Conservation (phyloP, 1,139 yeast species). For the Geotrichum aggregatum region DNA sequence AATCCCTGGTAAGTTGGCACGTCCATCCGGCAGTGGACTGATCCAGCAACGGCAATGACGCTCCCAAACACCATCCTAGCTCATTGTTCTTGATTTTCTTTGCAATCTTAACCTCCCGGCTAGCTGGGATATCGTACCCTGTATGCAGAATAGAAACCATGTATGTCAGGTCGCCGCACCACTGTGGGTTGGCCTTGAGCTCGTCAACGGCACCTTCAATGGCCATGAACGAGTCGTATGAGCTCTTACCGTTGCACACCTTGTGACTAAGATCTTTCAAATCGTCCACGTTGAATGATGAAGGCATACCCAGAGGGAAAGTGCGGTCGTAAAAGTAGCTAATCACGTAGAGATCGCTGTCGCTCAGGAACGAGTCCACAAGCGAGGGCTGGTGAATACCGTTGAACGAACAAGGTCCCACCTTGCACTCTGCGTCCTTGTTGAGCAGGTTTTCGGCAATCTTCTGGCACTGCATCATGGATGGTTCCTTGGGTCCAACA, state of each 20-base stretch:
- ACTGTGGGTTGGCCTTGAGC: constrained; percentile 74
- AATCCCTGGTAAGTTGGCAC: constrained; percentile 41
- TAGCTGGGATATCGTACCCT: constrained; percentile 90
- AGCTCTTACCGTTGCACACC: constrained; percentile 77
- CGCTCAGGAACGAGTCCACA: constrained; percentile 60
- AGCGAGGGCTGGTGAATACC: constrained; percentile 94
- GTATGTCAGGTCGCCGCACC: constrained; percentile 90
- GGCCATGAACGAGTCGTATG: constrained; percentile 59
- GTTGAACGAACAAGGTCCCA: constrained; percentile 82
- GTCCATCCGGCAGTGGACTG: constrained; percentile 60
- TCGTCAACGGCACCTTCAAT: constrained; percentile 63
- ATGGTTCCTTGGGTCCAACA: constrained; percentile 59
- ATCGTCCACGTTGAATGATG: constrained; percentile 79
- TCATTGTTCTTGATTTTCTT: constrained; percentile 83
- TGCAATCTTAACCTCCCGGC: constrained; percentile 87
- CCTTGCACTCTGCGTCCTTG: constrained; percentile 66
- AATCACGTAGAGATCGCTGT: constrained; percentile 72
- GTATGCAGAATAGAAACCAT: constrained; percentile 86
- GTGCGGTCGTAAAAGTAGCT: constrained; percentile 90
- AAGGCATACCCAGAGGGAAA: constrained; percentile 90
- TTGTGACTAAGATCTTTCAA: constrained; percentile 72
- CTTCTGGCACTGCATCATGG: constrained; percentile 68
- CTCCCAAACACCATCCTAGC: constrained; percentile 98
- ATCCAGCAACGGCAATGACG: constrained; percentile 84
- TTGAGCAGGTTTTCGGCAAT: constrained; percentile 71